These are phyloP conservation scores for Penicillium flavigenum DNA, from an alignment of 495 filamentous ascomycete genomes.

Conservation along the genomic window DNA sequence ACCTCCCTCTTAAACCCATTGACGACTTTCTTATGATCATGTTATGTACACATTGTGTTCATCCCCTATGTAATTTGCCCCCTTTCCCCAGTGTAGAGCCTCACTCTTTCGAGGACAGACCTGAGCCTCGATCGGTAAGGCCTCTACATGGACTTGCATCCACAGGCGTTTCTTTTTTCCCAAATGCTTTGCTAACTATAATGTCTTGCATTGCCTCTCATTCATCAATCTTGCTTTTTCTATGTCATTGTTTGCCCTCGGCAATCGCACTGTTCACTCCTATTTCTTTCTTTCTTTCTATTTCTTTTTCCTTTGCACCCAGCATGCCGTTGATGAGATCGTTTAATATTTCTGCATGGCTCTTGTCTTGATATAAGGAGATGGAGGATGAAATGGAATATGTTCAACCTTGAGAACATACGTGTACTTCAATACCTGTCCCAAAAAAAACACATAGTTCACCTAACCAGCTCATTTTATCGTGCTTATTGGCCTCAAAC, in stretches of 20 bases:
- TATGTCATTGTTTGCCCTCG: neutral
- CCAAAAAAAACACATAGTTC: neutral
- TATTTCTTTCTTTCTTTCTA: neutral
- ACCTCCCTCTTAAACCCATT: conserved; percentile 19
- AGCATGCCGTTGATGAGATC: neutral
- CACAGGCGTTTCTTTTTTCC: conserved; percentile 7
- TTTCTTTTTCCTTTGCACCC: neutral
- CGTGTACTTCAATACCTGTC: neutral
- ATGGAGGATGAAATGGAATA: neutral
- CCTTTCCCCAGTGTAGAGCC: neutral
- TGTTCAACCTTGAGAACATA: neutral
- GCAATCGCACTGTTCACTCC: neutral
- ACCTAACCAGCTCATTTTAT: too few relatives aligned
- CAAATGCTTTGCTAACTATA: neutral
- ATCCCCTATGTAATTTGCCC: conserved; percentile 24
- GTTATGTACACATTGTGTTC: conserved; percentile 26
- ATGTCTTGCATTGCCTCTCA: conserved; percentile 1
- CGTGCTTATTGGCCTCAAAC: neutral
- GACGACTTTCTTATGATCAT: conserved; percentile 39
- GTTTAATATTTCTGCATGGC: conserved; percentile 1
- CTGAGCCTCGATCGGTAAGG: neutral
- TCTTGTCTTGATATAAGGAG: neutral
- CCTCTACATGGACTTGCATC: conserved; percentile 2
- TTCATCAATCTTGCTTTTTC: conserved; percentile 1
- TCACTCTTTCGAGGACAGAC: neutral